These are phyloP conservation scores for Lyophyllum decastes DNA, from an alignment of 768 basidiomycete genomes.

Conservation along the genomic window DNA sequence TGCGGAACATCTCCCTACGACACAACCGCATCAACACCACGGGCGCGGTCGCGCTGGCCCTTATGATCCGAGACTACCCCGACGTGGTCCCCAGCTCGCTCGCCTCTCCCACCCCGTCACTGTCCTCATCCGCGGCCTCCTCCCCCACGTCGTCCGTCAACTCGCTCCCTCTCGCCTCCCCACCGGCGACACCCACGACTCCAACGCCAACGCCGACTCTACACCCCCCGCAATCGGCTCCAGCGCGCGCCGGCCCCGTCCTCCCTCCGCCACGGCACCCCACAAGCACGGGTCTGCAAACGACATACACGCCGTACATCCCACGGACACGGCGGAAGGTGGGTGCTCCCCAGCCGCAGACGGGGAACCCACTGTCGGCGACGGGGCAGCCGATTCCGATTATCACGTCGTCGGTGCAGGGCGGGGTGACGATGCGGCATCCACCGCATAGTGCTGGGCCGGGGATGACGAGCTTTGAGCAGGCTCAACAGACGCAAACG, in stretches of 20 bases:
- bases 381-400: constrained; percentile 56
- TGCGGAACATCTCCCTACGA: constrained; percentile 88
- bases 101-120: constrained; percentile 30
- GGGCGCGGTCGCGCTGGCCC: constrained; percentile 88
- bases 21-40: constrained; percentile 84
- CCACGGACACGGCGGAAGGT: constrained; percentile 46
- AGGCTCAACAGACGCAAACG: background rate
- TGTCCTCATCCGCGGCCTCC: constrained; percentile 18
- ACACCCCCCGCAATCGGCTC: constrained; percentile 24
- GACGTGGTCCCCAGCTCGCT: constrained; percentile 57
- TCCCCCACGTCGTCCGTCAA: constrained; percentile 35
- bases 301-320: constrained; percentile 77
- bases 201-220: constrained; percentile 14
- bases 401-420: constrained; percentile 65
- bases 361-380: constrained; percentile 46
- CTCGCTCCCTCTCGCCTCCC: constrained; percentile 38
- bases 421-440: constrained; percentile 51
- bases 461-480: constrained; percentile 22
- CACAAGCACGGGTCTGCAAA: constrained; percentile 51
- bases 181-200: constrained; percentile 23
- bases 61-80: constrained; percentile 97
- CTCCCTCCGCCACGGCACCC: constrained; percentile 44
- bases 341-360: constrained; percentile 28
- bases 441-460: constrained; percentile 15
- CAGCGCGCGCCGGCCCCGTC: constrained; percentile 30